Base-by-base conservation (phyloP, 208 protist species). In the Wallacemonas sp. region DNA sequence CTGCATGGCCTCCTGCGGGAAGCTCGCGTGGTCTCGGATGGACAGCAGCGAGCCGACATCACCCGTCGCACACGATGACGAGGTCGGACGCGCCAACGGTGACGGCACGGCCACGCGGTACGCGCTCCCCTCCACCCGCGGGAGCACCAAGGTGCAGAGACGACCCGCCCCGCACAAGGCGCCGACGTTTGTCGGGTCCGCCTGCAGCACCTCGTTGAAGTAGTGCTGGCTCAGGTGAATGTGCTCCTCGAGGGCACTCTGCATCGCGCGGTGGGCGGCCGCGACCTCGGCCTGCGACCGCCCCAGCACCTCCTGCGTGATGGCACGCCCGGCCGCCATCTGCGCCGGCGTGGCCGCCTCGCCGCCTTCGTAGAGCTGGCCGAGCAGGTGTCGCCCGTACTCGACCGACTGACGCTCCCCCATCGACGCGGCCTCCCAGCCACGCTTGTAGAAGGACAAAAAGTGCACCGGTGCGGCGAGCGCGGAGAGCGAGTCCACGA, bases 121-220 rank as follows among this genome's bases (percentile, higher is more conserved):
- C 31, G 8, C 25, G 52, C 52, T 59, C 4, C 14, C 52, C 31
- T 55, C 28, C 5, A 50, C 28, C 14, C 44, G 5, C 14, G 52
- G 52, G 10, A 59, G 52, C 7, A 36, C 48, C 57, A 88, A 62
- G n/a, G 50, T 78, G 32, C 72, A 73, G 52, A 84, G 72, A 23
- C 82, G 82, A 3, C 82, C 82, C 48, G 81, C 70, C 22, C 82
- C 82, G 55, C 82, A 88, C 22, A 88, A 67, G 4, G 82, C 82
- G 10, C 82, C 82, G 31, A 77, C 59, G 67, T 80, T 70, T 3
- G 31, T 39, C 10, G 82, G 82, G 59, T 88, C 70, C 14, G 50
- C 31, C 20, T 41, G 41, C 16, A 88, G 72, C 26, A 82, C 78
- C 20, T 65, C 50, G 39, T 72, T 41, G 70, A 88, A 88, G 54